Evolutionary conservation across 306 rosid genomes (phyloP), one percentile per base, ranked within the genome.

Genomic region (Cicer yamashitae): DNA sequence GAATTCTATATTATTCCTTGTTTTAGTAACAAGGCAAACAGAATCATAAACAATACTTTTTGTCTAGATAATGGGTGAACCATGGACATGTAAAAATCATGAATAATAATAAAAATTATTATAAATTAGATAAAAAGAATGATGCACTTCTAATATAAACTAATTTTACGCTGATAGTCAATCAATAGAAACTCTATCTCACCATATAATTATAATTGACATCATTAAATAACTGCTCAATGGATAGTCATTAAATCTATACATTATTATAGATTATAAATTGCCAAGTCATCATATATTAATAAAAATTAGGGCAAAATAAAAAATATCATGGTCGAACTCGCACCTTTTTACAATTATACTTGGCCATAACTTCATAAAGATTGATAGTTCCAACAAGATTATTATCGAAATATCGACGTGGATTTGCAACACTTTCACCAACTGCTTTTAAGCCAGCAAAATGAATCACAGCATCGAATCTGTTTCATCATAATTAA

Each of bases 381-480:
- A 94, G 96, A 79, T 94, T 91, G 66, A 94, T 81, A 18, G 97
- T 91, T 15, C 98, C 98, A 8, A 88, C 46, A 79, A 94, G 77
- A 70, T 94, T 94, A 46, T 87, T 81, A 66, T 90, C 89, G 34
- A 82, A 91, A 76, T 91, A 94, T 6, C 92, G 91, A 5, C 70
- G 91, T 0, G 97, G 97, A 15, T 90, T 68, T 0, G 81, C 91
- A 45, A 90, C 96, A 76, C 97, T 94, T 79, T 94, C 98, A 3
- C 89, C 96, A 37, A 94, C 97, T 6, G 97, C 97, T 80, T 94
- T 91, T 0, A 94, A 82, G 7, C 93, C 97, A 67, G 97, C 97
- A 73, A 94, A 94, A 75, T 94, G 98, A 47, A 94, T 85, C 47
- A 94, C 98, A 13, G 96, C 98, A 72, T 94, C 97, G 65, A 91